These are phyloP conservation scores for Pseudogymnoascus verrucosus DNA, from an alignment of 2,329 filamentous ascomycete genomes.

Conservation along the genomic window DNA sequence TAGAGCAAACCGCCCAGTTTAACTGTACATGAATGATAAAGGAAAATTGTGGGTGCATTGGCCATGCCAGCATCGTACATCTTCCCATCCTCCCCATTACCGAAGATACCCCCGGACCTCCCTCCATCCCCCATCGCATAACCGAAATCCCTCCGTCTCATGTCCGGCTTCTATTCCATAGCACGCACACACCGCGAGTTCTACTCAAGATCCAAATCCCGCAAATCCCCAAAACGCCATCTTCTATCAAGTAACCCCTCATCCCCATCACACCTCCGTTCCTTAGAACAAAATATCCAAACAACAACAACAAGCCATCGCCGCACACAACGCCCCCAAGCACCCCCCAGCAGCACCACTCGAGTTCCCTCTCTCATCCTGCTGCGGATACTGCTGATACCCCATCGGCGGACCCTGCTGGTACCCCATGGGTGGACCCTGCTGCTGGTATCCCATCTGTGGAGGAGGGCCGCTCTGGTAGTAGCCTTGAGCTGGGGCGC, in stretches of 20 bases:
- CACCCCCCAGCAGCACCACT: slow-evolving; percentile 31
- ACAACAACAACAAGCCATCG: slow-evolving; percentile 43
- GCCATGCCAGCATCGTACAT: neutral
- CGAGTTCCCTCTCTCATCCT: slow-evolving; percentile 29
- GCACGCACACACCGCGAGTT: too few relatives aligned
- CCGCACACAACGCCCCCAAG: slow-evolving; percentile 35
- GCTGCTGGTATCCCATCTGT: slow-evolving; percentile 21
- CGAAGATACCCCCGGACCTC: neutral
- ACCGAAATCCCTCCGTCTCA: neutral
- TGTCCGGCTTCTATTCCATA: neutral
- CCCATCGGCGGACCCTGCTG: slow-evolving; percentile 17
- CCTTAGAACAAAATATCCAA: slow-evolving; percentile 41
- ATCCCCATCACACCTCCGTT: neutral
- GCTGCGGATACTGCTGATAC: slow-evolving; percentile 19
- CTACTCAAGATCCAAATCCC: neutral
- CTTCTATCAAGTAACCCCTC: neutral
- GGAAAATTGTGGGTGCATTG: neutral
- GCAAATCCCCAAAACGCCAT: neutral
- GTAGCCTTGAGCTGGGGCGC: slow-evolving; percentile 16
- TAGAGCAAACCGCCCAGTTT: neutral
- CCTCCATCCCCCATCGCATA: neutral
- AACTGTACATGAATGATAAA: neutral
- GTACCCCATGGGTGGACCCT: slow-evolving; percentile 10
- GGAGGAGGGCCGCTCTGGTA: slow-evolving; percentile 17
- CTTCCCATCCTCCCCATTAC: neutral